Conservation (phyloP, 1,139 yeast genomes). For the Blastobotrys aristatus region DNA sequence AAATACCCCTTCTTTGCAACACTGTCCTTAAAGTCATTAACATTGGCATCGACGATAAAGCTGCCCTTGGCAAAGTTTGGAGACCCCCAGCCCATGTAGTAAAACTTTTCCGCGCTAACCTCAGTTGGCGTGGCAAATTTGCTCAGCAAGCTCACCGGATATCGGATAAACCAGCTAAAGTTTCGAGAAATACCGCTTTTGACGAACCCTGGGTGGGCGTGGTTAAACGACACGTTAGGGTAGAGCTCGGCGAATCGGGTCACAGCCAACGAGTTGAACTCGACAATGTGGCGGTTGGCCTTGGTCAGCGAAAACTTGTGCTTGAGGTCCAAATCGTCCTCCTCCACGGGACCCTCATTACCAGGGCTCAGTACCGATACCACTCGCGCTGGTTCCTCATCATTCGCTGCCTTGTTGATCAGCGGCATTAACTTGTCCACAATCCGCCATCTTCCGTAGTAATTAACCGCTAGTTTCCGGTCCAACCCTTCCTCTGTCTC, state of each 20-base stretch:
- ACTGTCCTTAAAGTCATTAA: slow-evolving; percentile 17
- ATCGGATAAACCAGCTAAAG: slow-evolving; percentile 26
- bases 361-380: slow-evolving; percentile 30
- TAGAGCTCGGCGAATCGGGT: slow-evolving; percentile 24
- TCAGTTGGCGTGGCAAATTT: slow-evolving; percentile 15
- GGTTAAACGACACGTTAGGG: slow-evolving; percentile 28
- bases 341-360: slow-evolving; percentile 20
- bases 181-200: slow-evolving; percentile 22
- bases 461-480: slow-evolving; percentile 26
- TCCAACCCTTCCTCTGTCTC: slow-evolving; percentile 32
- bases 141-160: slow-evolving; percentile 7
- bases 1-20: slow-evolving; percentile 18
- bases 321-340: slow-evolving; percentile 29
- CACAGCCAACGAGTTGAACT: slow-evolving; percentile 25
- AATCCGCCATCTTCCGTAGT: slow-evolving; percentile 31
- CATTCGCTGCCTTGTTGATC: slow-evolving; percentile 24
- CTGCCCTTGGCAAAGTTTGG: slow-evolving; percentile 24
- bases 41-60: slow-evolving; percentile 19
- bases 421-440: slow-evolving; percentile 25
- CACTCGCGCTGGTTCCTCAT: slow-evolving; percentile 28
- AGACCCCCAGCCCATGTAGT: slow-evolving; percentile 22
- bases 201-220: slow-evolving; percentile 31
- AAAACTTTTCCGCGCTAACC: slow-evolving; percentile 24
- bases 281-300: slow-evolving; percentile 18
- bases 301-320: slow-evolving; percentile 17